Evolutionary conservation across 2,329 filamentous ascomycete species (phyloP).

Genomic region (Cercospora citrullina): DNA sequence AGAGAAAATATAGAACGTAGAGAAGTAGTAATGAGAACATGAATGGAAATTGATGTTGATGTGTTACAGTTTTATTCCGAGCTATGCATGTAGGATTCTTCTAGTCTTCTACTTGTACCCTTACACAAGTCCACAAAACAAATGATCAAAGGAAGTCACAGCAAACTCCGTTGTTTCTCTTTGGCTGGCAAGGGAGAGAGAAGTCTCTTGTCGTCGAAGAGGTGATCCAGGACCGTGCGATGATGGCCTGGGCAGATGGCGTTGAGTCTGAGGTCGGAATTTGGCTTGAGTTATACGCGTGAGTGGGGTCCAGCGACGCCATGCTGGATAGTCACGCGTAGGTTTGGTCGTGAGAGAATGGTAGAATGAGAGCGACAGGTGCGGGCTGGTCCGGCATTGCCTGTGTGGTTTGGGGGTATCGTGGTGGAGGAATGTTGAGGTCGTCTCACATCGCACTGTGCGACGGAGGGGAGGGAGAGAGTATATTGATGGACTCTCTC

Average conservation of each 20-base stretch:
- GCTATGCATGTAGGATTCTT: neutral
- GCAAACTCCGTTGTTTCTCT: slow-evolving; percentile 3
- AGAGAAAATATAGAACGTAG: neutral
- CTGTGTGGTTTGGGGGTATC: neutral
- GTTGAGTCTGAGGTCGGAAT: slow-evolving; percentile 11
- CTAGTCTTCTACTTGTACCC: neutral
- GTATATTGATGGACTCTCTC: neutral
- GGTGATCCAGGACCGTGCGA: slow-evolving; percentile 7
- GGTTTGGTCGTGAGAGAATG: neutral
- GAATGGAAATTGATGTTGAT: neutral
- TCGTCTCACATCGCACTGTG: neutral
- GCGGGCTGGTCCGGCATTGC: neutral
- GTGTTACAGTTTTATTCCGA: neutral
- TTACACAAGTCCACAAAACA: neutral
- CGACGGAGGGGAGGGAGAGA: neutral
- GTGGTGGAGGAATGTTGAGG: neutral
- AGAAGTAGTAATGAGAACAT: neutral
- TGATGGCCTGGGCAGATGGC: slow-evolving; percentile 13
- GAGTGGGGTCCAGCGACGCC: neutral
- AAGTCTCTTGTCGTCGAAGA: slow-evolving; percentile 8
- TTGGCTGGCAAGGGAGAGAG: neutral
- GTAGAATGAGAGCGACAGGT: neutral
- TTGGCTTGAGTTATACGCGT: neutral
- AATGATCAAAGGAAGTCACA: neutral
- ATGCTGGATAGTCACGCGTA: neutral